phyloP scores from a whole-genome alignment of 768 basidiomycete genomes.

The Leccinum olivaceopallidum region DNA sequence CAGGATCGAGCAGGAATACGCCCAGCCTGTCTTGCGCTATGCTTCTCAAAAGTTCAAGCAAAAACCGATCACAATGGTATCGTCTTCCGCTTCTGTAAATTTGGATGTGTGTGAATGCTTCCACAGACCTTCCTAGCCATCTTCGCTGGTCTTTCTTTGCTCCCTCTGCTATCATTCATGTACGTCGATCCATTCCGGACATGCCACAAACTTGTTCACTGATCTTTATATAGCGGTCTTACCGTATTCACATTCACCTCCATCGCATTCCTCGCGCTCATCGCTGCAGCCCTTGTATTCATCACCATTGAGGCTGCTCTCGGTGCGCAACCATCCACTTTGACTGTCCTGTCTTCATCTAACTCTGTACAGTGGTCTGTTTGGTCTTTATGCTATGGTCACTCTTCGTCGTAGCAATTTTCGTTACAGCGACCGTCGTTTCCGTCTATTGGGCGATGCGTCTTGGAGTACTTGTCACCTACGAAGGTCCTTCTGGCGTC shows the following conservation, averaged over 20 bases:
- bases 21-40: slow-evolving; percentile 38
- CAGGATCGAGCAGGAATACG: slow-evolving; percentile 48
- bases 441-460: slow-evolving; percentile 35
- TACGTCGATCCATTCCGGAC: slow-evolving; percentile 29
- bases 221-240: slow-evolving; percentile 23
- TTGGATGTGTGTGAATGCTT: slow-evolving; percentile 9
- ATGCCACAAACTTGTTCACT: neutral
- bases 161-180: slow-evolving; percentile 40
- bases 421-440: slow-evolving; percentile 33
- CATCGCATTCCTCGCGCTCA: slow-evolving; percentile 39
- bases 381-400: slow-evolving; percentile 35
- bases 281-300: slow-evolving; percentile 33
- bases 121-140: slow-evolving; percentile 43
- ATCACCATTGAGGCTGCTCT: slow-evolving; percentile 31
- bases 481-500: slow-evolving; percentile 34
- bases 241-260: slow-evolving; percentile 38
- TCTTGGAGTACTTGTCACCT: slow-evolving; percentile 36
- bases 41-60: slow-evolving; percentile 21
- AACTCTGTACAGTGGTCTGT: slow-evolving; percentile 31
- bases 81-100: neutral
- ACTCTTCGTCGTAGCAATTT: slow-evolving; percentile 34
- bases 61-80: slow-evolving; percentile 30
- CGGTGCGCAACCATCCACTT: slow-evolving; percentile 19
- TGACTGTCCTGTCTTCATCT: neutral
- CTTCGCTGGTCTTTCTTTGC: slow-evolving; percentile 38